A percentile compares a stretch with the other conserved stretches of the same genome.
phyloP scores from a whole-genome alignment of 1,139 yeast genomes.

The Trichomonascaceae sp. region DNA sequence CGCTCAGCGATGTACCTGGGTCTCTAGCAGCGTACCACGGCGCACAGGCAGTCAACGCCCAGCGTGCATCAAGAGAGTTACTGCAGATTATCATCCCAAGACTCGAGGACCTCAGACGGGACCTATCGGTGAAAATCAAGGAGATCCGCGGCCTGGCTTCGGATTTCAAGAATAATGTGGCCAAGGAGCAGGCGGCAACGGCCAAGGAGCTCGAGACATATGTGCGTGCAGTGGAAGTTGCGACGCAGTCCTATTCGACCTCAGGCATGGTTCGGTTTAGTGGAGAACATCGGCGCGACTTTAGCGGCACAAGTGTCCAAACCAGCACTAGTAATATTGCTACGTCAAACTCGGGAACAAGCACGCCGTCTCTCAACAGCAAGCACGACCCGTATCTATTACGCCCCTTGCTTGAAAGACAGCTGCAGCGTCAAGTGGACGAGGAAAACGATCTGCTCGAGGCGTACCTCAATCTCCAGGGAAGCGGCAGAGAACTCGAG shows the following conservation, averaged over 20 bases:
- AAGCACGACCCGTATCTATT: slow-evolving; percentile 74
- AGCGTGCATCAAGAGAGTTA: slow-evolving; percentile 60
- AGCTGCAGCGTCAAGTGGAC: slow-evolving; percentile 57
- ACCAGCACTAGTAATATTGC: slow-evolving; percentile 26
- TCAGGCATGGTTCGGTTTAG: too few species aligned
- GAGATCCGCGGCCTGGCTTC: slow-evolving; percentile 72
- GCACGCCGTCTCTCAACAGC: slow-evolving; percentile 27
- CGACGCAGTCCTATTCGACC: neutral
- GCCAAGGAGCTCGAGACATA: slow-evolving; percentile 18
- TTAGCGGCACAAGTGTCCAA: too few species aligned
- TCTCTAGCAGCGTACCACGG: slow-evolving; percentile 65
- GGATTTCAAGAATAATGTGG: slow-evolving; percentile 69
- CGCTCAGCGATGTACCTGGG: slow-evolving; percentile 70
- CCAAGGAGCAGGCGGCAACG: slow-evolving; percentile 55
- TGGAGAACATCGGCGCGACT: too few species aligned
- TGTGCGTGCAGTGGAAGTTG: slow-evolving; percentile 18
- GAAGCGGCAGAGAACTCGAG: slow-evolving; percentile 80
- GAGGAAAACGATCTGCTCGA: slow-evolving; percentile 84
- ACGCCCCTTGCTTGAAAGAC: slow-evolving; percentile 59
- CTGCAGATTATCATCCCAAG: slow-evolving; percentile 61
- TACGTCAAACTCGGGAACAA: too few species aligned
- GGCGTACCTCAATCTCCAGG: slow-evolving; percentile 76
- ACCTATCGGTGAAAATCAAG: slow-evolving; percentile 68
- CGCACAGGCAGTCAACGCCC: slow-evolving; percentile 52
- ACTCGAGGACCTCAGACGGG: slow-evolving; percentile 73